Conservation (phyloP, 2,329 filamentous ascomycete genomes). For the Xylaria multiplex region DNA sequence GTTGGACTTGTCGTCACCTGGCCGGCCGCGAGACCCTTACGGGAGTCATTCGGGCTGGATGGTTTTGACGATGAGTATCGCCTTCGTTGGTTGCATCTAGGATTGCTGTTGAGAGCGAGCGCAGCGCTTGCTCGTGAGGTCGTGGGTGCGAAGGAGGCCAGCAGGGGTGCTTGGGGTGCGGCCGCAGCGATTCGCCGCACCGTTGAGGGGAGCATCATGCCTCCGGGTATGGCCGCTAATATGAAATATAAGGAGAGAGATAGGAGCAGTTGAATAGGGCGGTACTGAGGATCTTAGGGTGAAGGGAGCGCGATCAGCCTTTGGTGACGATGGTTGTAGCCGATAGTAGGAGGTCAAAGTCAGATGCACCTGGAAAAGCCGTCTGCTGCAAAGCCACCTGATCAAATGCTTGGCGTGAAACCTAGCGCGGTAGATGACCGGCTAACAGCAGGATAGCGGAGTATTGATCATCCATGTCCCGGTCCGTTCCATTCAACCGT, state of each 20-base stretch:
- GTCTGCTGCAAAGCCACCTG: constrained; percentile 29
- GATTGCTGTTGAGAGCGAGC: constrained; percentile 51
- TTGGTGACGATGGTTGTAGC: constrained; percentile 26
- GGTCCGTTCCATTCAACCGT: neutral
- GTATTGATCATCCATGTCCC: constrained; percentile 34
- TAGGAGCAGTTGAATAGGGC: neutral
- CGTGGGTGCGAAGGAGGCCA: constrained; percentile 56
- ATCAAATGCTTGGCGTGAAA: constrained; percentile 28
- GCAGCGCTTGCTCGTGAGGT: constrained; percentile 54
- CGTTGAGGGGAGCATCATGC: constrained; percentile 64
- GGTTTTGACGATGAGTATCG: constrained; percentile 71
- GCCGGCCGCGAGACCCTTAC: constrained; percentile 61
- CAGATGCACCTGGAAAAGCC: constrained; percentile 34
- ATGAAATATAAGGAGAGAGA: neutral
- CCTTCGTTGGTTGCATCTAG: constrained; percentile 58
- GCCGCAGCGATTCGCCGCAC: constrained; percentile 64
- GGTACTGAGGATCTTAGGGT: neutral
- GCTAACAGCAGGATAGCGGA: constrained; percentile 25
- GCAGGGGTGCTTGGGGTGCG: constrained; percentile 57
- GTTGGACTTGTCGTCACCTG: constrained; percentile 60
- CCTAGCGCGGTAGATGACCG: constrained; percentile 4
- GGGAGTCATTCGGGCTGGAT: constrained; percentile 67
- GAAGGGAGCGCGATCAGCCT: neutral
- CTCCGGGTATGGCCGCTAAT: constrained; percentile 14
- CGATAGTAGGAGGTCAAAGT: constrained; percentile 27